Evolutionary conservation across 305 asterid species (phyloP), one percentile per base, ranked within the genome.

Genomic region (Salvia sclarea): DNA sequence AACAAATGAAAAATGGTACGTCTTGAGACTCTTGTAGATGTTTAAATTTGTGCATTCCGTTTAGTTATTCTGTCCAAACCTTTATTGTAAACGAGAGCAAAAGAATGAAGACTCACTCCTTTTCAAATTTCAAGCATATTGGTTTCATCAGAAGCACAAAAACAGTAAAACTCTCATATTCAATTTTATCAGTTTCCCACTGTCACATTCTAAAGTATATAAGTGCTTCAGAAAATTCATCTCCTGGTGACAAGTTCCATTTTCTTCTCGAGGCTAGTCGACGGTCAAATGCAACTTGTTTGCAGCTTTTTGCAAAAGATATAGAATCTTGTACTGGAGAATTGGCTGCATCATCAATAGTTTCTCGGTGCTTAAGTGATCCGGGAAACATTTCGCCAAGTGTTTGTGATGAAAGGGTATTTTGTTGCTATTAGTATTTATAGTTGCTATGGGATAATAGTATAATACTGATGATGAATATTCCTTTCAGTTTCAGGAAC

Each of bases 261-360:
- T 87, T 82, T 82, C 87, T 91, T 81, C 88, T 87, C 69, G 97
- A 91, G 96, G 91, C 97, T 63, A 80, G 85, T 71, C 93, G 91
- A 62, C 97, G 96, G 66, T 91, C 99, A 69, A 83, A 86, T 78
- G 81, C 87, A 47, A 79, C 82, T 44, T 91, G 96, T 69, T 72
- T 89, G 83, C 97, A 87, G 81, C 93, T 87, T 63, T 94, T 80
- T 66, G 70, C 85, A 57, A 94, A 94, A 81, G 95, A 91, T 40
- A 74, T 77, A 68, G 99, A 89, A 80, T 86, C 86, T 63, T 82
- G 61, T 77, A 96, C 96, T 4, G 98, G 99, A 81, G 96, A 94
- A 61, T 67, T 91, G 70, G 96, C 88, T 58, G 93, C 97, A 60
- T 83, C 95, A 35, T 89, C 98, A 64, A 82, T 94, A 40, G 66